Evolutionary conservation across 257 asterid genomes (phyloP), one percentile per base, ranked within the genome.

Genomic region (Penstemon newberryi): DNA sequence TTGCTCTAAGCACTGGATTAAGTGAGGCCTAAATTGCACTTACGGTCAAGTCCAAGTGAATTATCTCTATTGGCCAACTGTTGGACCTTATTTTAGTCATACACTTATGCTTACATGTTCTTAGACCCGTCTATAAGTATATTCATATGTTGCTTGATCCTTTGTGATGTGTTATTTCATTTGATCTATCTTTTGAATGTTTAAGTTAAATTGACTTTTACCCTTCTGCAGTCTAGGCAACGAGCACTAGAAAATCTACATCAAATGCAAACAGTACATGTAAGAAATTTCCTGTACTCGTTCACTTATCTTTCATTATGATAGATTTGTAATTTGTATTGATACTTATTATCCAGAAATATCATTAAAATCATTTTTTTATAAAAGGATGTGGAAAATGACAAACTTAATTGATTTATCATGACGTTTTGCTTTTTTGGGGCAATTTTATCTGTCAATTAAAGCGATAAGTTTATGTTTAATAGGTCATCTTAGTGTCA

Each of bases 201-300:
- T 25, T 44, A 25, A 53, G 51, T 70, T 78, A 6, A 73, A 15
- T 38, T 45, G 18, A 25, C 33, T 25, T 25, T 37, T 53, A 40
- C 67, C 51, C 66, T 61, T 68, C 49, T 87, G 80, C 98, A 92
- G 98, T 92, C 98, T 36, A 88, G 98, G 87, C 96, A 85, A 80
- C 89, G 94, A 64, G 98, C 98, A 12, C 73, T 92, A 47, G 94
- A 94, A 60, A 94, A 92, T 75, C 82, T 92, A 59, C 91, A 87
- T 65, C 95, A 86, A 83, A 92, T 87, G 98, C 96, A 92, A 83
- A 82, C 89, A 65, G 88, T 89, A 71, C 88, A 87, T 82, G 98
- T 92, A 87, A 81, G 96, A 67, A 61, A 51, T 56, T 25, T 71
- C 18, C 54, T 49, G 72, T 63, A 49, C 60, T 64, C 10, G 66